phyloP scores from a whole-genome alignment of 2,329 filamentous ascomycete species.

The Sporothrix protearum region DNA sequence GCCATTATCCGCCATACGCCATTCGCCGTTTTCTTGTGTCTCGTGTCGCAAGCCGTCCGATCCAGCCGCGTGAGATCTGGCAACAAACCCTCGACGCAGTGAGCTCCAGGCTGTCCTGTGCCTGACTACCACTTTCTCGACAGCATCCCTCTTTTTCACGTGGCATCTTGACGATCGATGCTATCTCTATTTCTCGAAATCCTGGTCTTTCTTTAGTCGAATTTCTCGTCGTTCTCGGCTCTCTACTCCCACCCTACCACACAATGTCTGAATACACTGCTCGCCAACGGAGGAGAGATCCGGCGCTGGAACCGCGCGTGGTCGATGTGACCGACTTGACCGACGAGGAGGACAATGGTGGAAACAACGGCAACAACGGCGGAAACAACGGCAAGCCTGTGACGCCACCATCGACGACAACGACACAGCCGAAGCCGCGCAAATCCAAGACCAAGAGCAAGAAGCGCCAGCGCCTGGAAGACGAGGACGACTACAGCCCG shows the following conservation, averaged over 20 bases:
- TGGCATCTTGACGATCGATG: background rate
- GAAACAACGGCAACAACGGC: background rate
- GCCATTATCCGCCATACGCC: background rate
- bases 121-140: background rate
- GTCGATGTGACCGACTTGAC: constrained; percentile 13
- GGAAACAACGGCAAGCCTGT: background rate
- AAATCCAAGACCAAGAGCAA: constrained; percentile 15
- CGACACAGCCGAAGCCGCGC: constrained; percentile 19
- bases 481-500: constrained; percentile 58
- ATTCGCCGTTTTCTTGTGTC: background rate
- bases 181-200: background rate
- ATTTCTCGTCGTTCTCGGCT: background rate
- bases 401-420: constrained; percentile 31
- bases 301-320: background rate
- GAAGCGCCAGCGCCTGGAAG: constrained; percentile 43
- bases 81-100: background rate
- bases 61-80: constrained; percentile 6
- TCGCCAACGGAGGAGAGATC: constrained; percentile 19
- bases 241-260: background rate
- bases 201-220: background rate
- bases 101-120: background rate
- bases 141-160: background rate
- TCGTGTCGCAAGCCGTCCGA: background rate
- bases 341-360: constrained; percentile 5
- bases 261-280: background rate